phyloP scores from a whole-genome alignment of 176 grass and related monocot genomes.

The Sorghum bicolor region Sorghum_bicolor_NCBIv3 NC_012870.2:78240001-78240500 shows the following conservation, averaged over 20 bases:
- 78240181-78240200: neutral
- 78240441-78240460: neutral
- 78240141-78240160: neutral
- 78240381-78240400: neutral
- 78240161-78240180: too few species aligned
- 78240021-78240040: slow-evolving; percentile 50
- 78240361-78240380: neutral
- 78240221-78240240: neutral
- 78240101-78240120: neutral
- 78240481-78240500: slow-evolving; percentile 40
- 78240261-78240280: neutral
- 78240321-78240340: slow-evolving; percentile 39
- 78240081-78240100: neutral
- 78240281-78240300: neutral
- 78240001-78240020: slow-evolving; percentile 57
- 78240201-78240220: neutral
- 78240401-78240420: slow-evolving; percentile 10
- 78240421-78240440: neutral
- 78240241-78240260: neutral
- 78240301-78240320: neutral
- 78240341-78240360: neutral
- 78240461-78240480: slow-evolving; percentile 43
- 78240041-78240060: slow-evolving; percentile 33
- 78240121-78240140: neutral
- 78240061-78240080: neutral